These are phyloP conservation scores for Boletus vermiculosoides DNA, from an alignment of 768 basidiomycete genomes.

Conservation along the genomic window DNA sequence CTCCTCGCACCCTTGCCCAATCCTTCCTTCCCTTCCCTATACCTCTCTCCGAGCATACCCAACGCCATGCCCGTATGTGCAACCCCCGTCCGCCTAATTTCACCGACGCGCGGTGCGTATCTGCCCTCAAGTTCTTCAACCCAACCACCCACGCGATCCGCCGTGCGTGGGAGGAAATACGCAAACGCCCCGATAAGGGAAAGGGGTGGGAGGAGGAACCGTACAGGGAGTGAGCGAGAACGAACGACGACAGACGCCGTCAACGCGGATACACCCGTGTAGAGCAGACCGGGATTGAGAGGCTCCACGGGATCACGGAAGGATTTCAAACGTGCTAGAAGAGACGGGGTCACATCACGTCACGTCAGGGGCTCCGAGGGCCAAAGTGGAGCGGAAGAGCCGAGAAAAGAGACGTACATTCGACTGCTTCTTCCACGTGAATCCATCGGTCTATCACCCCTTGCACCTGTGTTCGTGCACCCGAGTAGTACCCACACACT, in stretches of 20 bases:
- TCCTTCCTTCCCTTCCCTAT: slow-evolving; percentile 44
- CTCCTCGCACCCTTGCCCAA: slow-evolving; percentile 44
- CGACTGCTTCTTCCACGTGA: slow-evolving; percentile 77
- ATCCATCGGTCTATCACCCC: slow-evolving; percentile 80
- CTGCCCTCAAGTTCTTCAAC: slow-evolving; percentile 65
- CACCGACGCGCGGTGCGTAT: slow-evolving; percentile 66
- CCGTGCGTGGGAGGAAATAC: slow-evolving; percentile 87
- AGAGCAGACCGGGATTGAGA: slow-evolving; percentile 86
- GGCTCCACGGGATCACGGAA: slow-evolving; percentile 79
- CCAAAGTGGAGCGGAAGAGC: too few relatives aligned
- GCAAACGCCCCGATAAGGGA: slow-evolving; percentile 67
- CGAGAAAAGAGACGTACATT: slow-evolving; percentile 55
- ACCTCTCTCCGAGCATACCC: slow-evolving; percentile 53
- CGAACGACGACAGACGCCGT: slow-evolving; percentile 86
- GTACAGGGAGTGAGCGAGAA: slow-evolving; percentile 65
- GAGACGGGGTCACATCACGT: neutral
- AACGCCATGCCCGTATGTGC: slow-evolving; percentile 60
- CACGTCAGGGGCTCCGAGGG: neutral
- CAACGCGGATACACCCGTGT: slow-evolving; percentile 85
- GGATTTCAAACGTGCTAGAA: slow-evolving; percentile 74
- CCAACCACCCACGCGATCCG: slow-evolving; percentile 66
- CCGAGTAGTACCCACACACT: slow-evolving; percentile 52
- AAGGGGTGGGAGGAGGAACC: slow-evolving; percentile 72
- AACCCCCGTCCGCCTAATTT: slow-evolving; percentile 63
- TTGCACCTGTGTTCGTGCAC: slow-evolving; percentile 67